Base-by-base conservation (phyloP, 345 rosid genomes). In the Camelina hispida region DNA sequence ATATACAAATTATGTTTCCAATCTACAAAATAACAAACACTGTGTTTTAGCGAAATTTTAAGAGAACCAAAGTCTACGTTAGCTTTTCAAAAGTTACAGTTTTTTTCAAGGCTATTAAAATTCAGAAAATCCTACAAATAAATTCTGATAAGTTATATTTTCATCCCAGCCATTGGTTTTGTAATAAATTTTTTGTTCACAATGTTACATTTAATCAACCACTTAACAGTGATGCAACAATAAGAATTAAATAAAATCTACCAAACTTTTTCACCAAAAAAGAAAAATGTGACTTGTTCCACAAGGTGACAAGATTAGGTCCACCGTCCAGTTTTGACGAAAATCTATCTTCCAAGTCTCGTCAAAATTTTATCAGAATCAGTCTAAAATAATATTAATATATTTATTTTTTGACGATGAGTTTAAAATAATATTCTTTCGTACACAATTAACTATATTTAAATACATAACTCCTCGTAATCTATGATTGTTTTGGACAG, bases 301-400 rank as follows among this genome's bases (percentile, higher is more conserved):
- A 59, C 73, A 72, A 58, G 77, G 10, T 59, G 51, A 43, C 7
- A 15, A 50, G 35, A 66, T 72, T 78, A 71, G 81, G 63, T 71
- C 56, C 63, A 78, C 81, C 81, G 37, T 78, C 77, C 13, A 6
- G 32, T 12, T 71, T 72, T 78, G 77, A 78, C 77, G 48, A 43
- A 50, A 18, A 64, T 23, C 23, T 52, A 54, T 5, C 60, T 76
- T 76, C 35, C 66, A 76, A 69, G 66, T 55, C 66, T 77, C 80
- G 66, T 62, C 71, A 62, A 76, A 37, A 7, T 28, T 1, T 1
- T 43, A 59, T 30, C 28, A 59, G 17, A 22, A 68, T 52, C 15
- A 42, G 1, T 68, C 30, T 75, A 18, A 28, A 28, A 28, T 28
- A 28, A 28, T 28, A 28, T 28, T 25, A 25, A 3, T 25, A 25